These are phyloP conservation scores for Candida tropicalis DNA, from an alignment of 1,139 yeast genomes.

Conservation along the genomic window DNA sequence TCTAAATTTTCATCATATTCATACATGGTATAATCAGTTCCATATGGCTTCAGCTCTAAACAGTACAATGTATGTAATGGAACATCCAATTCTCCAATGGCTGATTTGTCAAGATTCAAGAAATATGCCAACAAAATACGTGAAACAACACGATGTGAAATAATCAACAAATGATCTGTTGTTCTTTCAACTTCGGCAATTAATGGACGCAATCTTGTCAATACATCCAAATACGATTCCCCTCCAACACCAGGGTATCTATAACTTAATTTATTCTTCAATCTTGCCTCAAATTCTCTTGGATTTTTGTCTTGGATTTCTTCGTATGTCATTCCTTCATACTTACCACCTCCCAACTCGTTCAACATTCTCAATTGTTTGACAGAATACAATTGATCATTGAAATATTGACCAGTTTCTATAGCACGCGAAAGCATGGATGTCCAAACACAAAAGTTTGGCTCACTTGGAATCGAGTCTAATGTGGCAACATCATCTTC, in stretches of 20 bases:
- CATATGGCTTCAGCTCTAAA: constrained; percentile 91
- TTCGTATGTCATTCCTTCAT: constrained; percentile 87
- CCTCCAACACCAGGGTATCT: constrained; percentile 98
- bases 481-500: constrained; percentile 26
- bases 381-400: constrained; percentile 72
- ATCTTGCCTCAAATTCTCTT: constrained; percentile 78
- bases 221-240: constrained; percentile 90
- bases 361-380: constrained; percentile 93
- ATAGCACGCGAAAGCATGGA: constrained; percentile 80
- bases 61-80: constrained; percentile 90
- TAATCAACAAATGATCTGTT: constrained; percentile 78
- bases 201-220: constrained; percentile 84
- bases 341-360: constrained; percentile 90
- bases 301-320: constrained; percentile 81
- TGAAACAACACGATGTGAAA: constrained; percentile 90
- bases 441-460: constrained; percentile 90
- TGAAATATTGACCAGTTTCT: constrained; percentile 75
- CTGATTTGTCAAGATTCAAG: constrained; percentile 77
- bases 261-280: constrained; percentile 75
- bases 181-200: constrained; percentile 93
- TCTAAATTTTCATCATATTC: constrained; percentile 80
- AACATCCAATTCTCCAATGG: constrained; percentile 88
- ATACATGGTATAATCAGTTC: constrained; percentile 88
- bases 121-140: constrained; percentile 87
- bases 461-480: constrained; percentile 53